Percentiles rank a stretch among this genome's conserved stretches.
Evolutionary conservation across 768 basidiomycete genomes (phyloP).

Genomic region (Dioszegia aurantiaca): DNA sequence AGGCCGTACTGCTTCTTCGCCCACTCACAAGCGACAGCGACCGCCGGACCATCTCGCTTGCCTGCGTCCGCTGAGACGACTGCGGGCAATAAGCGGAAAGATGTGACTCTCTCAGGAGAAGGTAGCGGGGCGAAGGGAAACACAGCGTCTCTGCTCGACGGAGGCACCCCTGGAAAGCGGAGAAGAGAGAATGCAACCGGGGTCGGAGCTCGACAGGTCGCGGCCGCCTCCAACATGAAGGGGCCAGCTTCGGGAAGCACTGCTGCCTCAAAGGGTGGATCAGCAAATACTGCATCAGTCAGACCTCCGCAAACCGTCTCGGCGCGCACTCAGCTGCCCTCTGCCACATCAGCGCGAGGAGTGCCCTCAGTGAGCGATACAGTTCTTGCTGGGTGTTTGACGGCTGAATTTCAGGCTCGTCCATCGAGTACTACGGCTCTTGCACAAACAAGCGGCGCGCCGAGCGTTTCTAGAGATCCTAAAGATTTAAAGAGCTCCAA

Average conservation of each 20-base stretch:
- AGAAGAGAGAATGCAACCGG: background rate
- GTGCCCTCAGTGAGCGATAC: too few relatives aligned
- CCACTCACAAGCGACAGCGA: slow-evolving; percentile 26
- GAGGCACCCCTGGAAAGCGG: background rate
- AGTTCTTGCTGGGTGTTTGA: too few relatives aligned
- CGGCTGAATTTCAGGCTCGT: too few relatives aligned
- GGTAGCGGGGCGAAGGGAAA: too few relatives aligned
- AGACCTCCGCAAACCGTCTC: too few relatives aligned
- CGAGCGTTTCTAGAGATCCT: slow-evolving; percentile 24
- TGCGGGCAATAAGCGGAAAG: background rate
- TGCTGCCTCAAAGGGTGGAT: too few relatives aligned
- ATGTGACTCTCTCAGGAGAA: too few relatives aligned
- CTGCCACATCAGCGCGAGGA: too few relatives aligned
- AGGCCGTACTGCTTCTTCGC: slow-evolving; percentile 39
- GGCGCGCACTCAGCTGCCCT: too few relatives aligned
- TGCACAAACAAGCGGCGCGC: slow-evolving; percentile 9
- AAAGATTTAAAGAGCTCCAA: slow-evolving; percentile 30
- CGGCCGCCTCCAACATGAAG: background rate
- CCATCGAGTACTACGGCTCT: background rate
- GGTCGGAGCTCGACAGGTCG: background rate
- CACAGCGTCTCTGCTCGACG: background rate
- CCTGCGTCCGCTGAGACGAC: background rate
- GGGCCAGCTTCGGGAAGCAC: too few relatives aligned
- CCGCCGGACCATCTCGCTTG: slow-evolving; percentile 6
- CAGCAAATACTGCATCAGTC: too few relatives aligned